phyloP scores from a whole-genome alignment of 495 filamentous ascomycete species.

The Neurospora tetrasperma region DNA sequence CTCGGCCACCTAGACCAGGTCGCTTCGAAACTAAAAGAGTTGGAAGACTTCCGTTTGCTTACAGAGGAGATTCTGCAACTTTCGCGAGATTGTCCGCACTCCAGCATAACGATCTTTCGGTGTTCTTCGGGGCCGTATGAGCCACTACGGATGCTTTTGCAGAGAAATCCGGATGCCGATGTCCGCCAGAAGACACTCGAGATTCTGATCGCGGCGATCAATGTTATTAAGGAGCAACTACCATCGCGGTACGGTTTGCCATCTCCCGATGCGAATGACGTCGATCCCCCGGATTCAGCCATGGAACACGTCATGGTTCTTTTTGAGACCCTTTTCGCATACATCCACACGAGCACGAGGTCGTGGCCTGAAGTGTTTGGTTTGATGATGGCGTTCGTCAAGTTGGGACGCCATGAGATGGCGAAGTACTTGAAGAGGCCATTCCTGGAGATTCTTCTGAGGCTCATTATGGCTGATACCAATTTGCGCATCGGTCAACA shows the following conservation, averaged over 20 bases:
- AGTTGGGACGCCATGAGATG: conserved; percentile 44
- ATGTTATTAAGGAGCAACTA: conserved; percentile 34
- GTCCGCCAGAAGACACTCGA: conserved; percentile 50
- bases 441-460: conserved; percentile 48
- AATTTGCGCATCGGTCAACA: conserved; percentile 31
- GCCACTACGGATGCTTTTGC: conserved; percentile 53
- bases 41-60: conserved; percentile 49
- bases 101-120: conserved; percentile 47
- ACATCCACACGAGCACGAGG: conserved; percentile 45
- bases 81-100: conserved; percentile 44
- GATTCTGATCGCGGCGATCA: conserved; percentile 47
- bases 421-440: conserved; percentile 42
- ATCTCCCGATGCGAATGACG: conserved; percentile 9
- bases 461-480: conserved; percentile 53
- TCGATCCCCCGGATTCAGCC: conserved; percentile 22
- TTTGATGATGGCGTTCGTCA: conserved; percentile 50
- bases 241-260: conserved; percentile 32
- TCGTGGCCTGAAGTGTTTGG: conserved; percentile 78
- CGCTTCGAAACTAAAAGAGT: conserved; percentile 62
- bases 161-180: conserved; percentile 49
- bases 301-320: conserved; percentile 27
- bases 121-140: conserved; percentile 51
- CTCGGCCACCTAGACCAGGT: conserved; percentile 72
- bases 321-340: conserved; percentile 45
- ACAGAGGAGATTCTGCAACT: conserved; percentile 42